Conservation (phyloP, 192 early-diverging fungal species). For the Coemansia sp. region DNA sequence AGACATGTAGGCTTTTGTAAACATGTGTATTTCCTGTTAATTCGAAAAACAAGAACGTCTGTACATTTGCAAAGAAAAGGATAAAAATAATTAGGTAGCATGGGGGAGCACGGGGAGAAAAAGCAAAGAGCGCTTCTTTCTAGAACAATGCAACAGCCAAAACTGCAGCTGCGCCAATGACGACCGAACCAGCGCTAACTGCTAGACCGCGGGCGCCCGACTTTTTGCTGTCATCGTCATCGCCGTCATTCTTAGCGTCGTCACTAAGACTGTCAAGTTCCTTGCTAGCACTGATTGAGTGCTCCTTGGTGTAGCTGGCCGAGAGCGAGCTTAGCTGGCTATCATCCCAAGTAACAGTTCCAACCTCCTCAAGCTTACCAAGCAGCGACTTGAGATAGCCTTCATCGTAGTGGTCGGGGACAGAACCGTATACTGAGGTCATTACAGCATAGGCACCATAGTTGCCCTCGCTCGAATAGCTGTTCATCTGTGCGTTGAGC, state of each 20-base stretch:
- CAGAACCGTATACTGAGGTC: conserved; percentile 13
- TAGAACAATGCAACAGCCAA: conserved; percentile 1
- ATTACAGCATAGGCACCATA: conserved; percentile 19
- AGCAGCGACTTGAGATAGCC: conserved; percentile 21
- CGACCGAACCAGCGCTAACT: not conserved
- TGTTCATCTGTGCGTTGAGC: conserved; percentile 10
- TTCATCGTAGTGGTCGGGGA: conserved; percentile 14
- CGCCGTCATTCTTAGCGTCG: not conserved
- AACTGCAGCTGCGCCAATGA: not conserved
- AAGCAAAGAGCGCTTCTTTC: not conserved
- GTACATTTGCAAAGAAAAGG: no score
- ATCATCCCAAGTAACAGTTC: conserved; percentile 18
- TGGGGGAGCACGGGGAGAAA: no score
- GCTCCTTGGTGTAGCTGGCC: conserved; percentile 9
- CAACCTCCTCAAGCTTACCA: conserved; percentile 15
- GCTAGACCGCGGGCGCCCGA: not conserved
- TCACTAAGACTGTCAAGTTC: not conserved
- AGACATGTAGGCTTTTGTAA: no score
- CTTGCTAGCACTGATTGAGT: conserved; percentile 3
- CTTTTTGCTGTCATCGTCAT: not conserved
- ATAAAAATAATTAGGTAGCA: no score
- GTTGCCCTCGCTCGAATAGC: conserved; percentile 8
- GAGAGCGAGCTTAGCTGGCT: conserved; percentile 15
- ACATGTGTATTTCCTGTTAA: no score
- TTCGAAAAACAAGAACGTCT: no score